Base-by-base conservation (phyloP, 2,329 filamentous ascomycete species). In the Drechslerella coelobrocha region DNA sequence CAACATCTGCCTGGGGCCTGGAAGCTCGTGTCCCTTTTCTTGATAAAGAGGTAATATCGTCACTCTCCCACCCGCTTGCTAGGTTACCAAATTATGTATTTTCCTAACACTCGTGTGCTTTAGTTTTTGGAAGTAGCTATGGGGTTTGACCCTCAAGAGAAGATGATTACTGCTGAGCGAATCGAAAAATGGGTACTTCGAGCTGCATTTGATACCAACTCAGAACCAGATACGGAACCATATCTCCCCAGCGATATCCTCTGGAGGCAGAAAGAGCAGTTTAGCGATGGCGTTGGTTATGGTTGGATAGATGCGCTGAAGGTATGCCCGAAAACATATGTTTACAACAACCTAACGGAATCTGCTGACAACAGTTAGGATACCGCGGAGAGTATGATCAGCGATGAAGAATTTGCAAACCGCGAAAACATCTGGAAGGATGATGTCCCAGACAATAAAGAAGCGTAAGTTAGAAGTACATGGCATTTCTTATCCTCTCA, bases 191-290 rank as follows among this genome's bases (percentile, higher is more conserved):
- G 97, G 84, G 95, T 99, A 75, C 84, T 99, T 75, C 90, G 94
- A 78, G 97, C 97, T 82, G 95, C 94, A 1, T 99, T 99, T 78
- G 94, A 99, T 81, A 96, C 92, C 27, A 86, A 85, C 51, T 91
- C 93, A 78, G 90, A 96, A 81, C 91, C 92, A 14, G 87, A 84
- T 51, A 85, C 84, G 52, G 81, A 89, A 75, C 88, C 94, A 8
- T 99, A 97, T 82, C 86, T 99, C n/a, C 94, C 95, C 6, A 88
- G 96, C 17, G 87, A 92, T 79, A 99, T 99, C 76, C 87, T 99
- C 62, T 99, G 91, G 90, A 86, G 95, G 78, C 95, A 99, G 82
- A 99, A 99, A 87, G 94, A 99, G 83, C 94, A 99, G 82, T 99
- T 99, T 84, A 95, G 89, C 68, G 95, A 99, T 77, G 95, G 94